Evolutionary conservation across 768 basidiomycete genomes (phyloP).

Genomic region (Rhodocollybia butyracea): DNA sequence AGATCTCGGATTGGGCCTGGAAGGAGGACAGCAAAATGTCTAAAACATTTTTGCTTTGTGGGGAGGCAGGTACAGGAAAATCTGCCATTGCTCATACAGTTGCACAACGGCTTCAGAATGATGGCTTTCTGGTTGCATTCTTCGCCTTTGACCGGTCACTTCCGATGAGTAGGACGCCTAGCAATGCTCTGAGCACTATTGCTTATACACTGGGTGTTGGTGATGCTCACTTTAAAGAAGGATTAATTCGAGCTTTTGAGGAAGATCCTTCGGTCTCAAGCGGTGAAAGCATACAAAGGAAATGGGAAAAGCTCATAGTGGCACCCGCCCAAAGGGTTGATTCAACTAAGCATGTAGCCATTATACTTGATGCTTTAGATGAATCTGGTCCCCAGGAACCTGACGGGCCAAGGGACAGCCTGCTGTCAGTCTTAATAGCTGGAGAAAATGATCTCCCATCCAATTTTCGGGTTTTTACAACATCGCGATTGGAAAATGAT

Average conservation of each 20-base stretch:
- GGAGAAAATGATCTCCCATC: background rate
- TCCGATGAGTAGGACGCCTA: background rate
- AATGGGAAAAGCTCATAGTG: background rate
- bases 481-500: background rate
- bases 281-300: background rate
- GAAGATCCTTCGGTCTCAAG: background rate
- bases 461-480: background rate
- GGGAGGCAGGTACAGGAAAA: slow-evolving; percentile 1
- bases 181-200: background rate
- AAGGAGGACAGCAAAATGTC: too few species aligned
- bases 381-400: background rate
- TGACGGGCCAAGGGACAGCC: background rate
- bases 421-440: background rate
- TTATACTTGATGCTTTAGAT: slow-evolving; percentile 1
- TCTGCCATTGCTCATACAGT: background rate
- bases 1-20: background rate
- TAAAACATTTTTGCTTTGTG: background rate
- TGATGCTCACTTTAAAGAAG: background rate
- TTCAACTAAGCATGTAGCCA: background rate
- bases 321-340: background rate
- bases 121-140: background rate
- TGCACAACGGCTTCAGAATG: background rate
- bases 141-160: background rate
- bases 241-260: background rate
- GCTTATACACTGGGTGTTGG: background rate